phyloP scores from a whole-genome alignment of 148 eudicot species.

The Hydrangea macrophylla region DNA sequence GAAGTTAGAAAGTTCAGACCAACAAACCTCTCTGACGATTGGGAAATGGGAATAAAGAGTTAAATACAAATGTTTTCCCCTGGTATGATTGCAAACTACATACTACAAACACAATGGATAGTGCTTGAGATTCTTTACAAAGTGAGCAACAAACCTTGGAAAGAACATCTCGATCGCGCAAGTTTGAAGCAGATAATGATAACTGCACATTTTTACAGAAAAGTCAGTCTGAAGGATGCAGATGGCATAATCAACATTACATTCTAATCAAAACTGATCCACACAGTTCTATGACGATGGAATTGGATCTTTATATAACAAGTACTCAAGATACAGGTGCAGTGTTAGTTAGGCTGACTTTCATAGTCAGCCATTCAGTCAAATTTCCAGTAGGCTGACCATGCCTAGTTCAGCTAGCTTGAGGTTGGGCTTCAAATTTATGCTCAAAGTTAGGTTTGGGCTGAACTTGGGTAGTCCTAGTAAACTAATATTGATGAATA shows the following conservation, averaged over 20 bases:
- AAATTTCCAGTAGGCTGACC: not conserved
- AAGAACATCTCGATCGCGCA: conserved; percentile 78
- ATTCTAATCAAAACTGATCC: not conserved
- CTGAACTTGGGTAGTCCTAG: not conserved
- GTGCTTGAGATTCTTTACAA: not conserved
- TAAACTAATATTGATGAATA: too few relatives aligned
- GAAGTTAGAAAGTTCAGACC: not conserved
- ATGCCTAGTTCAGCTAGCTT: not conserved
- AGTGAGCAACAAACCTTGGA: conserved; percentile 70
- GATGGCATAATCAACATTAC: conserved; percentile 5
- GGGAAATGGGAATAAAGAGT: not conserved
- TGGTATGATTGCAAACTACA: not conserved
- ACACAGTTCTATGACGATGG: not conserved
- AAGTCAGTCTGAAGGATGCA: conserved; percentile 2
- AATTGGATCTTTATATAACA: not conserved
- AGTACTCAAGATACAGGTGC: not conserved
- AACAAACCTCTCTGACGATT: not conserved
- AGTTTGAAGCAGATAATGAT: conserved; percentile 77
- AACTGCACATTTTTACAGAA: conserved; percentile 47
- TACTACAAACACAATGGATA: conserved; percentile 1
- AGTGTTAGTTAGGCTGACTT: too few relatives aligned
- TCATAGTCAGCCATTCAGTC: not conserved
- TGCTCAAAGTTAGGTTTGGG: not conserved
- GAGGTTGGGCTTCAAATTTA: not conserved
- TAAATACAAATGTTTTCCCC: not conserved